phyloP scores from a whole-genome alignment of 1,284 basidiomycete species.

The Austroboletus novae-zelandiae region DNA sequence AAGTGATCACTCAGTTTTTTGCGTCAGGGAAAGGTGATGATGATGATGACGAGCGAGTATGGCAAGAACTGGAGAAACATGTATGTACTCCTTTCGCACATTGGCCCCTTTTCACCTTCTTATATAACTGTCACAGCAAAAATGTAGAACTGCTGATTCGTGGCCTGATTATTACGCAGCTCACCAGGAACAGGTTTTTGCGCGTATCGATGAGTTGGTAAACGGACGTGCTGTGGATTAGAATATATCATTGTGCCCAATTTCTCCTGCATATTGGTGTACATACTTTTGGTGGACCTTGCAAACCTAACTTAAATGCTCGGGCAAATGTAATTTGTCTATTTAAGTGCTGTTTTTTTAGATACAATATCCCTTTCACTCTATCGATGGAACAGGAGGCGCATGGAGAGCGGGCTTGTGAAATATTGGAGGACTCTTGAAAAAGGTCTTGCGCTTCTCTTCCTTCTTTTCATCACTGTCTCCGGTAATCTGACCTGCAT shows the following conservation, averaged over 20 bases:
- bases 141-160: slow-evolving; percentile 43
- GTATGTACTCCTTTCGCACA: slow-evolving; percentile 28
- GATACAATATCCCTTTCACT: slow-evolving; percentile 20
- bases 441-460: slow-evolving; percentile 68
- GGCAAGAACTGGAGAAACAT: slow-evolving; percentile 38
- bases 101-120: not conserved
- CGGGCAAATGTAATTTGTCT: slow-evolving; percentile 7
- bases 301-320: no score
- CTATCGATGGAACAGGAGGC: slow-evolving; percentile 15
- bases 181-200: slow-evolving; percentile 41
- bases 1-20: slow-evolving; percentile 51
- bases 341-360: slow-evolving; percentile 10
- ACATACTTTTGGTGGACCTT: no score
- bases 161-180: slow-evolving; percentile 60
- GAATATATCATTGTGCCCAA: no score
- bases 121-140: slow-evolving; percentile 35
- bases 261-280: no score
- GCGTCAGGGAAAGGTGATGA: slow-evolving; percentile 45
- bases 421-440: slow-evolving; percentile 50
- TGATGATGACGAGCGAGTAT: slow-evolving; percentile 46
- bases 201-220: slow-evolving; percentile 35
- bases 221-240: slow-evolving; percentile 12
- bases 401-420: slow-evolving; percentile 35
- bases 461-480: slow-evolving; percentile 43
- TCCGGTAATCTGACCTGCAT: slow-evolving; percentile 66